phyloP scores from a whole-genome alignment of 345 rosid genomes.

The Pistacia vera region DNA sequence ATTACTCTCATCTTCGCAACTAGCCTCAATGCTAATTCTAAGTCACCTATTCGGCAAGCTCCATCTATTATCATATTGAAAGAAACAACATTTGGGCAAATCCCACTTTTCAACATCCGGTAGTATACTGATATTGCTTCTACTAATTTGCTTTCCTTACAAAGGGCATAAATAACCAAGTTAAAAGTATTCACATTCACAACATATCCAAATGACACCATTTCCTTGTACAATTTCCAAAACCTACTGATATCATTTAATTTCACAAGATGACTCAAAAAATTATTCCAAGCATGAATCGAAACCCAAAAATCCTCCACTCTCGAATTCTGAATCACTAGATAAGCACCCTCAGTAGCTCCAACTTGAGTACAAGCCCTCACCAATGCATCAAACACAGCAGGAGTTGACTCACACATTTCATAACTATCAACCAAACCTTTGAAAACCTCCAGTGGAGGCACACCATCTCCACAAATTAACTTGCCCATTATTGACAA shows the following conservation, averaged over 20 bases:
- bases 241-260: conserved; percentile 52
- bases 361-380: conserved; percentile 60
- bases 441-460: conserved; percentile 49
- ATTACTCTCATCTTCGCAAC: conserved; percentile 49
- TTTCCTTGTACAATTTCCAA: conserved; percentile 54
- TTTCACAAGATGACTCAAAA: conserved; percentile 61
- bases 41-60: conserved; percentile 46
- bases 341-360: conserved; percentile 47
- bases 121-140: conserved; percentile 60
- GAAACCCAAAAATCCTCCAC: conserved; percentile 43
- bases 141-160: conserved; percentile 44
- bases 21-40: conserved; percentile 45
- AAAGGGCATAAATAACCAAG: conserved; percentile 60
- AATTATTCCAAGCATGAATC: conserved; percentile 68
- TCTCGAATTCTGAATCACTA: conserved; percentile 50
- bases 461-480: conserved; percentile 36
- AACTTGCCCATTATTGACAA: conserved; percentile 44
- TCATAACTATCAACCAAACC: conserved; percentile 46
- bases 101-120: conserved; percentile 59
- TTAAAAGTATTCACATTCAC: conserved; percentile 68
- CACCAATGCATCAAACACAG: conserved; percentile 68
- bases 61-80: conserved; percentile 73
- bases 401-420: conserved; percentile 38
- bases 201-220: conserved; percentile 50
- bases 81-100: conserved; percentile 70